phyloP scores from a whole-genome alignment of 1,284 basidiomycete genomes.

The Sporisorium iseilematis-ciliati region DNA sequence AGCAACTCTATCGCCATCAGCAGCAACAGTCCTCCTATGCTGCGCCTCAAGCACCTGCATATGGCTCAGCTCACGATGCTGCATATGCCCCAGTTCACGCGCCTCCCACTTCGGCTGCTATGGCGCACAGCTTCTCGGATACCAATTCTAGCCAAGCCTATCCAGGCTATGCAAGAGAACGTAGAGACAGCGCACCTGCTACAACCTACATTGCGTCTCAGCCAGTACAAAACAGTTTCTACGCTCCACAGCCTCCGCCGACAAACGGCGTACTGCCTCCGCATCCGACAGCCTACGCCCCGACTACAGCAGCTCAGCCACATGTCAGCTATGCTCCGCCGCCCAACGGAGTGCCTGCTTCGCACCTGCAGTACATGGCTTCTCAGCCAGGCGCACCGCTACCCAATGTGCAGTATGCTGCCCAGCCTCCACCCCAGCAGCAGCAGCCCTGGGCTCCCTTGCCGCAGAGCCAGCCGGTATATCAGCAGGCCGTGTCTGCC shows the following conservation, averaged over 20 bases:
- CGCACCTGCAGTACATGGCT: constrained; percentile 25
- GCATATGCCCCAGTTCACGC: constrained; percentile 9
- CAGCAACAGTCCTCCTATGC: constrained; percentile 19
- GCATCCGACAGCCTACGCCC: constrained; percentile 15
- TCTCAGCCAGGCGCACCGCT: constrained; percentile 7
- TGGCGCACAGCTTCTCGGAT: constrained; percentile 34
- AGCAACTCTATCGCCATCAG: constrained; percentile 25
- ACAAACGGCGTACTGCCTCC: constrained; percentile 3
- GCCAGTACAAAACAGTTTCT: constrained; percentile 9
- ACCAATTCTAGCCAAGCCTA: constrained; percentile 9
- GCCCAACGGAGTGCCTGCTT: constrained; percentile 19
- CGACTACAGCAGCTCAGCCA: constrained; percentile 11
- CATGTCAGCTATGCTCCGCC: constrained; percentile 11
- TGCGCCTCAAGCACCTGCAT: constrained; percentile 10
- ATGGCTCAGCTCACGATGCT: constrained; percentile 10
- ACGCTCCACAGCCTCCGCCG: constrained; percentile 15
- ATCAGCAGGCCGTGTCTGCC: constrained; percentile 5
- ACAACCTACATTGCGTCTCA: constrained; percentile 14
- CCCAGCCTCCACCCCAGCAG: constrained; percentile 10
- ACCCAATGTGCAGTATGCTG: constrained; percentile 7
- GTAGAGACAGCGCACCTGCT: constrained; percentile 34
- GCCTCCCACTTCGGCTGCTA: constrained; percentile 21
- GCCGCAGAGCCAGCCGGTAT: constrained; percentile 19
- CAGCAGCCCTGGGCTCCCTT: constrained; percentile 24
- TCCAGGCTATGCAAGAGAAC: constrained; percentile 20